Conservation (phyloP, 306 rosid genomes). For the Malus sieversii region DNA sequence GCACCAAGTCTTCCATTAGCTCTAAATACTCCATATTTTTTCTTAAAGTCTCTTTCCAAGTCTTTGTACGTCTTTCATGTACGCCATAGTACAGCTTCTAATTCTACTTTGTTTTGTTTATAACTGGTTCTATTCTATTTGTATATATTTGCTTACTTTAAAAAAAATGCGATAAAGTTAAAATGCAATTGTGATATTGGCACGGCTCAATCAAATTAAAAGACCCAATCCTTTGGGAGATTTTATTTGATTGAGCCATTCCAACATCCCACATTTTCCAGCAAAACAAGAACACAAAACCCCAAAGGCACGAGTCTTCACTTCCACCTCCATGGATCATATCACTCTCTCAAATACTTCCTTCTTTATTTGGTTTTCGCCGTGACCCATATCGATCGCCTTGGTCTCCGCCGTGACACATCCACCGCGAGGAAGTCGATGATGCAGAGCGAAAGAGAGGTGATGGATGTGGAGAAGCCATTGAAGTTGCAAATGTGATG, state of each 20-base stretch:
- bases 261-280: conserved; percentile 49
- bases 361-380: not conserved
- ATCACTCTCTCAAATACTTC: not conserved
- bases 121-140: not conserved
- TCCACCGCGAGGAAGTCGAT: not conserved
- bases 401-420: not conserved
- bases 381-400: not conserved
- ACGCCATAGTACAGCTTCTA: not conserved
- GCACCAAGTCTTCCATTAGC: no score
- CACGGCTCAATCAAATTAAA: conserved; percentile 88
- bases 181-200: conserved; percentile 52
- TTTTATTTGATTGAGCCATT: conserved; percentile 72
- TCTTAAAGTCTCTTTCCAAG: no score
- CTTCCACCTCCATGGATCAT: conserved; percentile 3
- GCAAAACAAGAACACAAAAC: not conserved
- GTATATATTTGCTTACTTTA: not conserved
- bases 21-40: no score
- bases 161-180: not conserved
- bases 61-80: no score
- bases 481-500: conserved; percentile 4
- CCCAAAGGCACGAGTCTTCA: not conserved
- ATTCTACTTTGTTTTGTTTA: not conserved
- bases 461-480: not conserved
- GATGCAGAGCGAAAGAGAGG: not conserved
- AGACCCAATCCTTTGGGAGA: conserved; percentile 42